Percentiles rank a stretch among this genome's conserved stretches.
Conservation (phyloP, 129 eudicot genomes). For the Silybum marianum region DNA sequence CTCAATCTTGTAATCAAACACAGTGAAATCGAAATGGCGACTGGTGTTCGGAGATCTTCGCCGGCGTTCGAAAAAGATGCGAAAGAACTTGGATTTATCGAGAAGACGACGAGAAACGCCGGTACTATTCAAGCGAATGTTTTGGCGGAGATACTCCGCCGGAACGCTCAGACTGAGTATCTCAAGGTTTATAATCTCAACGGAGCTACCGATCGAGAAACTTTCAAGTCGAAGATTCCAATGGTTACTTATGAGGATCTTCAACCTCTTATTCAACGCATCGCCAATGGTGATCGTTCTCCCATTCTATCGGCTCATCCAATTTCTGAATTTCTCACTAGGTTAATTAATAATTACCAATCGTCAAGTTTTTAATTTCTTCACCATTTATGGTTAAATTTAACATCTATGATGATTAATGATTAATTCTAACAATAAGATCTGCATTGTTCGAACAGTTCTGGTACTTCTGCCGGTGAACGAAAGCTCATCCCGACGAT, state of each 20-base stretch:
- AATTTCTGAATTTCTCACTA: slow-evolving; percentile 49
- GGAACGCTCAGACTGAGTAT: slow-evolving; percentile 72
- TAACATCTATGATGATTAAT: background rate
- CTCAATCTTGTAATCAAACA: background rate
- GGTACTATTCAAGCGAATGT: slow-evolving; percentile 60
- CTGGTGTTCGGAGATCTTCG: slow-evolving; percentile 37
- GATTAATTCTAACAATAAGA: background rate
- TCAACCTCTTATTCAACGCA: slow-evolving; percentile 75
- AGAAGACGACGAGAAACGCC: slow-evolving; percentile 65
- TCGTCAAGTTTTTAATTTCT: background rate
- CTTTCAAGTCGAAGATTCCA: slow-evolving; percentile 64
- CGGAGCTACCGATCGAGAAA: slow-evolving; percentile 58
- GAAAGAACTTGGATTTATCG: slow-evolving; percentile 63
- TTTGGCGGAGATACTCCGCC: slow-evolving; percentile 58
- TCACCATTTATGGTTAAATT: background rate
- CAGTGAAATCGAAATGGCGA: slow-evolving; percentile 45
- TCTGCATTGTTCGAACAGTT: slow-evolving; percentile 26
- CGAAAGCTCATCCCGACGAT: slow-evolving; percentile 63
- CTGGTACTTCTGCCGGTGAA: slow-evolving; percentile 65
- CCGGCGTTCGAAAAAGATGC: slow-evolving; percentile 65
- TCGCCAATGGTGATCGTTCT: slow-evolving; percentile 62
- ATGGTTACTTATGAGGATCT: slow-evolving; percentile 77
- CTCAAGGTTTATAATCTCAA: slow-evolving; percentile 44
- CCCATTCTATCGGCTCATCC: slow-evolving; percentile 47
- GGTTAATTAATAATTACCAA: slow-evolving; percentile 16